Conservation (phyloP, 2,329 filamentous ascomycete species). For the Diplodia intermedia region DNA sequence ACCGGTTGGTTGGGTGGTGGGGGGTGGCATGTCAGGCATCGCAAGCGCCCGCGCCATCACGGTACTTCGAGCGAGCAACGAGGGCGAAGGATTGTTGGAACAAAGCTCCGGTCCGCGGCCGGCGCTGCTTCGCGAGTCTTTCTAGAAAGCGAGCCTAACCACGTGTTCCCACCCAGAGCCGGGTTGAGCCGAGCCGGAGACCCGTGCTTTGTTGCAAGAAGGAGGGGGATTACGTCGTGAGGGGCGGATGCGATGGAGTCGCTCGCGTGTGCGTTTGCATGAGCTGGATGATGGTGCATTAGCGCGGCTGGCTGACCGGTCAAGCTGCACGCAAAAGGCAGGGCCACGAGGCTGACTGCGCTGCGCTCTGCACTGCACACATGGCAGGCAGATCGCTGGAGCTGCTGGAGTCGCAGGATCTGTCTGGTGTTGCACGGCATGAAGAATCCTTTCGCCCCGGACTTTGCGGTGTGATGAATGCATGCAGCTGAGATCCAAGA, state of each 20-base stretch:
- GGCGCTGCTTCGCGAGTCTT: not conserved
- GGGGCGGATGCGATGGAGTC: no score
- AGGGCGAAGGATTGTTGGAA: not conserved
- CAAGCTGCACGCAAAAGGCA: not conserved
- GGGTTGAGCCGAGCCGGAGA: not conserved
- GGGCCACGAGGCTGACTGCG: not conserved
- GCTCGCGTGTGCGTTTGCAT: no score
- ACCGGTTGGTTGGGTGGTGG: no score
- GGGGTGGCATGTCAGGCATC: no score
- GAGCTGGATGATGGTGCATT: no score
- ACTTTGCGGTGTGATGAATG: not conserved
- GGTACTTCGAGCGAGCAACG: no score
- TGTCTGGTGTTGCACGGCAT: not conserved
- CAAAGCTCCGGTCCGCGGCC: not conserved
- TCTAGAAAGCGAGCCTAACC: not conserved
- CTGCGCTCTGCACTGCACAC: no score
- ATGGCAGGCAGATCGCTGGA: no score
- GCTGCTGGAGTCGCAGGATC: no score
- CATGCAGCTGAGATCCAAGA: not conserved
- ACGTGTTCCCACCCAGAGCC: not conserved
- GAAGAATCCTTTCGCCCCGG: not conserved
- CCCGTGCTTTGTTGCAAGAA: not conserved
- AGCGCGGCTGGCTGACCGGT: no score
- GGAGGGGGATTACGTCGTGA: not conserved
- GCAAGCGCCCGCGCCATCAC: no score